Percentiles rank a stretch among this genome's conserved stretches.
phyloP scores from a whole-genome alignment of 164 flowering plant species.

The Nymphaea thermarum region DNA sequence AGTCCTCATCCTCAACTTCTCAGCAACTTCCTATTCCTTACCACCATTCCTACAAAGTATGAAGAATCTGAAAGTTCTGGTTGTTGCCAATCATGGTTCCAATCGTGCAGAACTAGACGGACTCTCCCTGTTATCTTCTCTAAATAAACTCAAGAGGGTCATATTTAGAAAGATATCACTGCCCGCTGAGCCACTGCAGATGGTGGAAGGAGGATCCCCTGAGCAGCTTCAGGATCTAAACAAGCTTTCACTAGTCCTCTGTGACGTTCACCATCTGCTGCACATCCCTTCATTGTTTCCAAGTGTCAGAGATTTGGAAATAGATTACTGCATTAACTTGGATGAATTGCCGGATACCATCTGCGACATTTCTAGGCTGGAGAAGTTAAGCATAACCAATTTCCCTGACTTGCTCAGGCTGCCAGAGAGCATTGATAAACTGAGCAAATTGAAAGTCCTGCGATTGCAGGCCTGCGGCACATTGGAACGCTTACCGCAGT shows the following conservation, averaged over 20 bases:
- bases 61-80: no score
- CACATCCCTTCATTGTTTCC: conserved; percentile 34
- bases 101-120: no score
- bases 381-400: conserved; percentile 49
- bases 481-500: conserved; percentile 34
- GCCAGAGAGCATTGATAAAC: conserved; percentile 33
- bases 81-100: no score
- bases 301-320: conserved; percentile 40
- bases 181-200: no score
- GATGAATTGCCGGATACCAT: conserved; percentile 37
- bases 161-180: no score
- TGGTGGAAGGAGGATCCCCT: neutral
- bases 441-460: conserved; percentile 30
- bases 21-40: no score
- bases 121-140: no score
- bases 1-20: no score
- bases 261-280: conserved; percentile 23
- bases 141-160: no score
- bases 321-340: conserved; percentile 64
- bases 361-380: conserved; percentile 27
- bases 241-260: conserved; percentile 48
- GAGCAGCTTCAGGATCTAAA: conserved; percentile 24
- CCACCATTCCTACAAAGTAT: no score
- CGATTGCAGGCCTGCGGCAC: conserved; percentile 51
- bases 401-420: conserved; percentile 44